Evolutionary conservation across 768 basidiomycete genomes (phyloP).

Genomic region (Pholiota molesta): DNA sequence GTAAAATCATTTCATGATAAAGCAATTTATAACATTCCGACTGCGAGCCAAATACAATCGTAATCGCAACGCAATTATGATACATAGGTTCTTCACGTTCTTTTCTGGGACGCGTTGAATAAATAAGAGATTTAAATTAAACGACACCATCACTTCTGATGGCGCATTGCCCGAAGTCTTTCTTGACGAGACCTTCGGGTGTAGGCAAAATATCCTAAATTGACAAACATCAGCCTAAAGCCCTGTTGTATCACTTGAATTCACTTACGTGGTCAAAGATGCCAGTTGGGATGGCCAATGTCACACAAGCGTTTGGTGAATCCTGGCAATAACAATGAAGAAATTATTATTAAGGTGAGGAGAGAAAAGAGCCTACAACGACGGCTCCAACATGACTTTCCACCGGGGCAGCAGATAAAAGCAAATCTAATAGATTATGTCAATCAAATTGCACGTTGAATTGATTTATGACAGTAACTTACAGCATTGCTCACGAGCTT

Average conservation of each 20-base stretch:
- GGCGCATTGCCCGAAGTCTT: constrained; percentile 65
- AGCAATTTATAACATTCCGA: too few species aligned
- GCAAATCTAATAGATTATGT: constrained; percentile 46
- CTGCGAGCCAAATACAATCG: background rate
- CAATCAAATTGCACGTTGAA: background rate
- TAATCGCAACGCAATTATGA: background rate
- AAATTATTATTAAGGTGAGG: background rate
- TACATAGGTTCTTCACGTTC: background rate
- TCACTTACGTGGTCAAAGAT: constrained; percentile 70
- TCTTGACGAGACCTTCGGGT: constrained; percentile 61
- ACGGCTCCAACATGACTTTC: constrained; percentile 73
- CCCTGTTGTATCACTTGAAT: too few species aligned
- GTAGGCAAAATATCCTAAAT: constrained; percentile 68
- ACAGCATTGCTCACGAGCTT: constrained; percentile 82
- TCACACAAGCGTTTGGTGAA: constrained; percentile 79
- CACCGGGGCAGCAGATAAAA: constrained; percentile 70
- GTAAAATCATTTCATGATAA: too few species aligned
- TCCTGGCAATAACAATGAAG: constrained; percentile 42
- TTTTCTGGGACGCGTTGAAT: background rate
- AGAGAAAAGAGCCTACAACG: constrained; percentile 49
- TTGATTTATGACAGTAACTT: constrained; percentile 15
- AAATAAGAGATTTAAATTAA: constrained; percentile 10
- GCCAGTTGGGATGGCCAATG: constrained; percentile 71
- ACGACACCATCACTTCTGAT: constrained; percentile 63
- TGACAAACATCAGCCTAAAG: background rate